phyloP scores from a whole-genome alignment of 768 basidiomycete species.

The Asterophora lycoperdoides region DNA sequence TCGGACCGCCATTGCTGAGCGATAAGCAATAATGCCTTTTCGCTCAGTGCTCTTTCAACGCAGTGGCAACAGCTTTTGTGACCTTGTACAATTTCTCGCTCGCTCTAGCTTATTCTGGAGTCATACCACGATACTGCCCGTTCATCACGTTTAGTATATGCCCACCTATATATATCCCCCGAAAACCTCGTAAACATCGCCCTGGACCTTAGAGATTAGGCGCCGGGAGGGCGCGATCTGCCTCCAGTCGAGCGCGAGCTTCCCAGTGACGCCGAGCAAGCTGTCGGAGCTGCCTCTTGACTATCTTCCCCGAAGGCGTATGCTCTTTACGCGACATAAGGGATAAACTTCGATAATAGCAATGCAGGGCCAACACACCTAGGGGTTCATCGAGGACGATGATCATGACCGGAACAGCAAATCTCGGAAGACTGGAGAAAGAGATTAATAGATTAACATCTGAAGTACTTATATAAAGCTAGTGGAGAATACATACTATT shows the following conservation, averaged over 20 bases:
- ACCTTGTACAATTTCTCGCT: too few species aligned
- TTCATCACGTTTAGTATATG: too few species aligned
- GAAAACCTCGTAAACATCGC: too few species aligned
- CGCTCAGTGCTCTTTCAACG: too few species aligned
- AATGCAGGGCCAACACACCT: conserved; percentile 21
- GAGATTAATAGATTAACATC: too few species aligned
- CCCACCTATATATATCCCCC: too few species aligned
- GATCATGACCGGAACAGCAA: conserved; percentile 62
- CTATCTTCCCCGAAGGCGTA: conserved; percentile 56
- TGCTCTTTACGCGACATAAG: conserved; percentile 31
- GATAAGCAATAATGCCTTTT: too few species aligned
- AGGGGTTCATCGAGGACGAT: conserved; percentile 43
- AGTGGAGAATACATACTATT: conserved; percentile 31
- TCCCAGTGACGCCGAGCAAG: conserved; percentile 42
- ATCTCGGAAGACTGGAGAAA: conserved; percentile 39
- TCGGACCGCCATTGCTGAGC: too few species aligned
- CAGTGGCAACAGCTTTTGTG: too few species aligned
- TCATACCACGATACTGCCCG: too few species aligned
- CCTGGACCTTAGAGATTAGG: conserved; percentile 4
- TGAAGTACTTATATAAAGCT: background rate
- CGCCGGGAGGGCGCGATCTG: background rate
- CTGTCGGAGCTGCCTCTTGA: conserved; percentile 48
- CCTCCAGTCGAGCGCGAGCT: conserved; percentile 19
- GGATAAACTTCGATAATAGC: background rate
- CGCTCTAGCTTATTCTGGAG: too few species aligned